Percentiles rank a stretch among this genome's conserved stretches.
Evolutionary conservation across 352 stramenopile species (phyloP).

Genomic region (Aphanomyces euteiches): DNA sequence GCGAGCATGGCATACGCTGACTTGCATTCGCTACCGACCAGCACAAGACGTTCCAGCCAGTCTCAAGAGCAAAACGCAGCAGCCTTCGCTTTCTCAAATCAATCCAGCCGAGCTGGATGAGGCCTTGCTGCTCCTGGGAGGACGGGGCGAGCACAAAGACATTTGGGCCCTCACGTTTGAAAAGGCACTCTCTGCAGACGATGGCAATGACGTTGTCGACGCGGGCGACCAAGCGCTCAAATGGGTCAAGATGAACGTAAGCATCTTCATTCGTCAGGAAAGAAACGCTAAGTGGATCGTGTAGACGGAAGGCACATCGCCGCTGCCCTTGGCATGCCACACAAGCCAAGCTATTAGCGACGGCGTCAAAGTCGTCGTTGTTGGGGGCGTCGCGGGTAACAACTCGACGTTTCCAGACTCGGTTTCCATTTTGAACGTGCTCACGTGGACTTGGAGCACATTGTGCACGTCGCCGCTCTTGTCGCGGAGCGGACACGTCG

Average conservation of each 20-base stretch:
- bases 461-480: slow-evolving; percentile 28
- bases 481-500: slow-evolving; percentile 36
- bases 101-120: slow-evolving; percentile 7
- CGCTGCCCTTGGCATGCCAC: slow-evolving; percentile 19
- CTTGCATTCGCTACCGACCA: slow-evolving; percentile 15
- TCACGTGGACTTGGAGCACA: slow-evolving; percentile 43
- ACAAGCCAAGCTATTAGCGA: not conserved
- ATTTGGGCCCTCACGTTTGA: slow-evolving; percentile 11
- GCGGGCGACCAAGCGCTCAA: not conserved
- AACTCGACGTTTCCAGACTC: slow-evolving; percentile 32
- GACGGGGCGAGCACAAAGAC: slow-evolving; percentile 10
- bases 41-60: not conserved
- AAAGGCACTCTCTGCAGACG: not conserved
- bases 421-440: slow-evolving; percentile 53
- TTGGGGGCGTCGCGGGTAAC: slow-evolving; percentile 43
- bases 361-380: slow-evolving; percentile 9
- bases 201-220: slow-evolving; percentile 5
- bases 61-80: not conserved
- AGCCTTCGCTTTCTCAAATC: not conserved
- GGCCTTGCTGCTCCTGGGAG: slow-evolving; percentile 20
- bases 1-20: slow-evolving; percentile 28
- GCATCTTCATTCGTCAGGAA: not conserved
- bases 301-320: slow-evolving; percentile 25
- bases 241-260: slow-evolving; percentile 24
- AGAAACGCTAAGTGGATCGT: not conserved